Base-by-base conservation (phyloP, 805 yeast species). In the Candida alai region DNA sequence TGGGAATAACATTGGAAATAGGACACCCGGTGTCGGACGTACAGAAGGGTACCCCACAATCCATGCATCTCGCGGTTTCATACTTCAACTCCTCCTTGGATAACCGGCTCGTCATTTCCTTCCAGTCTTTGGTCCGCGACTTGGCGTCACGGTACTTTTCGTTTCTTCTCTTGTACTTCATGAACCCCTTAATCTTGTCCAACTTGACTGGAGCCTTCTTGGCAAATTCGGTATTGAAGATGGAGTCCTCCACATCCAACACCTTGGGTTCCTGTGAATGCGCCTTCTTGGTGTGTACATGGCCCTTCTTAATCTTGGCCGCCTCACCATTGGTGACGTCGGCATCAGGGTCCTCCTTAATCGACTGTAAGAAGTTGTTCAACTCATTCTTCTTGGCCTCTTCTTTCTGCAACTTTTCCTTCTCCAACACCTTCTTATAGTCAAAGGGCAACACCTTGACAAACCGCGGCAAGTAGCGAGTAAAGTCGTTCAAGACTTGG, bases 41-140 rank as follows among this genome's bases (percentile, higher is more conserved):
- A 73, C 98, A 90, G 78, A 90, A 90, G 39, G 98, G 98, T 50
- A 93, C 94, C 71, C 98, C 98, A 73, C 98, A 90, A 65, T 90
- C 97, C 95, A 93, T 90, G 74, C 98, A 90, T 63, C 98, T 79
- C 11, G 97, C 96, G 39, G 97, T 85, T 69, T 90, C 97, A 58
- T 74, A 76, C 58, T 80, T 76, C 53, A 90, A 80, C 47, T 93
- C 97, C 34, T 84, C 88, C 62, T 85, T 84, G 37, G 87, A 70
- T 49, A 90, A 70, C 36, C 96, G 77, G 10, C 77, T 65, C 9
- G 94, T 79, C 58, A 90, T 73, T 65, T 90, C 97, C 45, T 82
- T 76, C 97, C 97, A 93, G 63, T 93, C 97, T 51, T 74, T 73
- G 36, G 87, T 71, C 62, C 98, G 79, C 18, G 76, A 61, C 54